phyloP scores from a whole-genome alignment of 2,329 filamentous ascomycete genomes.

The Fusarium marasasianum region DNA sequence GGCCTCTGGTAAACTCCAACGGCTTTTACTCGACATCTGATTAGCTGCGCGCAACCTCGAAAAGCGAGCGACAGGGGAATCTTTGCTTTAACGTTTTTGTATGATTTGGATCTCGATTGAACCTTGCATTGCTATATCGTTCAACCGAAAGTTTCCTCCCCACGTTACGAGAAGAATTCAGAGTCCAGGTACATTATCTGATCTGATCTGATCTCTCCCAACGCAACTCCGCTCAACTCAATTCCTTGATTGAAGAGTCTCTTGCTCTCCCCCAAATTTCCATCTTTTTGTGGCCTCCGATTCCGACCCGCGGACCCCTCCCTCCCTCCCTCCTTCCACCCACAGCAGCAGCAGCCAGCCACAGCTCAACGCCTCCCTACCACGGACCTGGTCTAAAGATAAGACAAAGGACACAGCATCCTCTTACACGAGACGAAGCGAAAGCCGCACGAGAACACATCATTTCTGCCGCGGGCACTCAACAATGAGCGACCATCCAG shows the following conservation, averaged over 20 bases:
- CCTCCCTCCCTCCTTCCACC: constrained; percentile 22
- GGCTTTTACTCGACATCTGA: neutral
- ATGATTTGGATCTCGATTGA: constrained; percentile 21
- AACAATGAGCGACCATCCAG: constrained; percentile 40
- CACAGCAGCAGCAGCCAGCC: constrained; percentile 10
- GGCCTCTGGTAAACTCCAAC: constrained; percentile 2
- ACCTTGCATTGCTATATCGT: constrained; percentile 15
- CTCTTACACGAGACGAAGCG: constrained; percentile 18
- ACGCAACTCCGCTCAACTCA: neutral
- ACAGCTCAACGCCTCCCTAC: constrained; percentile 17
- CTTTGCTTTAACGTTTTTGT: neutral
- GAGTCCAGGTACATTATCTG: neutral
- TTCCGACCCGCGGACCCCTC: constrained; percentile 33
- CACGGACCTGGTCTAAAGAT: neutral
- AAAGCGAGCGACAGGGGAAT: constrained; percentile 8
- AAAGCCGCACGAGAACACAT: constrained; percentile 9
- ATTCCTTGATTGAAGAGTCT: neutral
- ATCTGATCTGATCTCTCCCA: neutral
- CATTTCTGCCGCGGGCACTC: constrained; percentile 9
- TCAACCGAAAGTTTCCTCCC: constrained; percentile 1
- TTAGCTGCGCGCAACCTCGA: neutral
- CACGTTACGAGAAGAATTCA: neutral
- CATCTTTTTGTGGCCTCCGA: constrained; percentile 27
- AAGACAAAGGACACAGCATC: constrained; percentile 19
- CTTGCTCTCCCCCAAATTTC: constrained; percentile 1